phyloP scores from a whole-genome alignment of 2,329 filamentous ascomycete genomes.

The Xylaria digitata region DNA sequence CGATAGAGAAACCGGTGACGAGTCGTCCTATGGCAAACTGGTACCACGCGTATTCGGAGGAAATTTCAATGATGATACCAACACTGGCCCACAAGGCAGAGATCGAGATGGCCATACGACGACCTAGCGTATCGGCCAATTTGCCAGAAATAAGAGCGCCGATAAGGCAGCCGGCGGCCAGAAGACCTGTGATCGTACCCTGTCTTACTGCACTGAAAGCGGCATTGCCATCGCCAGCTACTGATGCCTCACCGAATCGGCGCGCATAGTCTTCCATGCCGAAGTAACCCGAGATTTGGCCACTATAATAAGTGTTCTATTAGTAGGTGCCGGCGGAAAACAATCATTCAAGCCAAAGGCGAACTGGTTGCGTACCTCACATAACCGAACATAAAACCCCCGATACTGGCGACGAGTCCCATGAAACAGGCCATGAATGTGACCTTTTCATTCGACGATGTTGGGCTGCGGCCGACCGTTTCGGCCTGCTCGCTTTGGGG shows the following conservation, averaged over 20 bases:
- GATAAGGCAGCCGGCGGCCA: conserved; percentile 69
- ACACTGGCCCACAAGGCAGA: conserved; percentile 72
- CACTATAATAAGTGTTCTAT: conserved; percentile 51
- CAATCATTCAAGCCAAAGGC: background rate
- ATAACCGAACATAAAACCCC: conserved; percentile 69
- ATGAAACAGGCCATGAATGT: conserved; percentile 59
- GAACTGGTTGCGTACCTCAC: conserved; percentile 56
- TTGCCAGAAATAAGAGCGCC: conserved; percentile 69
- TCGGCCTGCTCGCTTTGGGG: conserved; percentile 45
- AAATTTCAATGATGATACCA: conserved; percentile 72
- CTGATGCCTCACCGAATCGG: conserved; percentile 63
- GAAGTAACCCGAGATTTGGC: conserved; percentile 72
- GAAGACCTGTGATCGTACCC: conserved; percentile 72
- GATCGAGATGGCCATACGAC: conserved; percentile 70
- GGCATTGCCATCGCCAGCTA: conserved; percentile 50
- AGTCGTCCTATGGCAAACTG: conserved; percentile 74
- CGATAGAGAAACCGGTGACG: conserved; percentile 74
- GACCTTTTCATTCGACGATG: conserved; percentile 38
- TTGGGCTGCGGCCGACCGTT: conserved; percentile 22
- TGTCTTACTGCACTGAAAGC: conserved; percentile 68
- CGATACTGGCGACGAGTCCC: conserved; percentile 64
- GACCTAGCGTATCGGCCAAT: conserved; percentile 70
- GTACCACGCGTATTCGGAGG: conserved; percentile 66
- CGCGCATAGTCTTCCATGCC: conserved; percentile 66
- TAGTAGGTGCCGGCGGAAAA: background rate